Conservation (phyloP, 768 basidiomycete species). For the Russula lepida region DNA sequence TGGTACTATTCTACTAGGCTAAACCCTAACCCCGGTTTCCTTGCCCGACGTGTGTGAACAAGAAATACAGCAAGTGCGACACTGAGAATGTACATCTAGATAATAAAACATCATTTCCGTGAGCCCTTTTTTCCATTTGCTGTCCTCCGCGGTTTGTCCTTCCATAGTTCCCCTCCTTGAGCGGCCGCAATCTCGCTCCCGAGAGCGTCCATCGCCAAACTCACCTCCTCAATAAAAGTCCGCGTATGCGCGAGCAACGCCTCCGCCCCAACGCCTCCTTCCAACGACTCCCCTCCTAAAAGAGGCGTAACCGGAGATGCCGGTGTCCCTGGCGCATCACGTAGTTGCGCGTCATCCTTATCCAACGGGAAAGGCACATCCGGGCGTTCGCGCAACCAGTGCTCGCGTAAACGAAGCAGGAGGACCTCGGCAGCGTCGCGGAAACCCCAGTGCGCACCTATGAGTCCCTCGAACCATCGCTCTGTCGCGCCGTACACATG, state of each 20-base stretch:
- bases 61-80: neutral
- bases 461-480: slow-evolving; percentile 29
- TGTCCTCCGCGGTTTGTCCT: neutral
- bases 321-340: neutral
- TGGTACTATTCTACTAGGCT: neutral
- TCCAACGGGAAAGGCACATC: slow-evolving; percentile 23
- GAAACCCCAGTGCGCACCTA: slow-evolving; percentile 26
- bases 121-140: neutral
- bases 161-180: neutral
- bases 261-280: neutral
- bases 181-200: slow-evolving; percentile 1
- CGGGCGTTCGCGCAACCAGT: slow-evolving; percentile 25
- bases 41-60: too few species aligned
- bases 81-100: neutral
- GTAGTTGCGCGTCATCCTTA: slow-evolving; percentile 6
- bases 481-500: slow-evolving; percentile 27
- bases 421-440: slow-evolving; percentile 23
- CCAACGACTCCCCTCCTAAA: neutral
- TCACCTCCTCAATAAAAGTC: slow-evolving; percentile 14
- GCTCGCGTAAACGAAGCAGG: slow-evolving; percentile 22
- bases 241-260: slow-evolving; percentile 4
- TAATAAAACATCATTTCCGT: neutral
- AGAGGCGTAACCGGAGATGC: neutral
- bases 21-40: too few species aligned
- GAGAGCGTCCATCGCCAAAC: slow-evolving; percentile 14